Base-by-base conservation (phyloP, 129 eudicot species). In the Rutidosis leptorrhynchoides region DNA sequence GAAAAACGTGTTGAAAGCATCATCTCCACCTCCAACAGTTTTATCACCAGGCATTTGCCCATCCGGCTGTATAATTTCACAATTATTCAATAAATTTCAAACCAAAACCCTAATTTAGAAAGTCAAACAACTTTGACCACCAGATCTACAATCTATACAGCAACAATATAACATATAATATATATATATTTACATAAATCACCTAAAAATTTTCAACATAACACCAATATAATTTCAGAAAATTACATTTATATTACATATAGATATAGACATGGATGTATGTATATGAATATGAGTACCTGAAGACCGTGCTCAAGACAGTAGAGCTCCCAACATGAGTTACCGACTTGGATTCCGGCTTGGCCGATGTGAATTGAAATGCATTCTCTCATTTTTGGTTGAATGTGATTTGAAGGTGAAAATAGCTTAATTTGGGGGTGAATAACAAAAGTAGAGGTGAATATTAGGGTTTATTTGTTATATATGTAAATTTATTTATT, bases 1-100 rank as follows among this genome's bases (percentile, higher is more conserved):
- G 79, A 88, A 88, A 73, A 88, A 88, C 6, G 95, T 88, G 84
- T 88, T 88, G 83, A 88, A 88, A 29, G 95, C 95, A 7, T 88
- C 95, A 0, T 88, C 95, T 24, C 90, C 95, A 0, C 95, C 95
- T 8, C 95, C 91, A 14, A 80, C 88, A 4, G 91, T 88, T 62
- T 72, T 69, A 24, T 88, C 95, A 4, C 88, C 42, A 0, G 88
- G 88, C 95, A 88, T 82, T 82, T 88, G 95, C 0, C 95, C 95
- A 88, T 88, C 95, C 73, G 95, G 91, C 95, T 88, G 78, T 23
- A 46, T 45, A 28, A 49, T 51, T 26, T 43, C 35, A 43, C 27
- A 69, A 26, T 25, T 19, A 21, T 4, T 15, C 65, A 19, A 21
- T 2, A 33, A n/a, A 65, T 12, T 7, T 6, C 4, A 17, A 17